Conservation (phyloP, 2,329 filamentous ascomycete genomes). For the Calonectria fujianensis region DNA sequence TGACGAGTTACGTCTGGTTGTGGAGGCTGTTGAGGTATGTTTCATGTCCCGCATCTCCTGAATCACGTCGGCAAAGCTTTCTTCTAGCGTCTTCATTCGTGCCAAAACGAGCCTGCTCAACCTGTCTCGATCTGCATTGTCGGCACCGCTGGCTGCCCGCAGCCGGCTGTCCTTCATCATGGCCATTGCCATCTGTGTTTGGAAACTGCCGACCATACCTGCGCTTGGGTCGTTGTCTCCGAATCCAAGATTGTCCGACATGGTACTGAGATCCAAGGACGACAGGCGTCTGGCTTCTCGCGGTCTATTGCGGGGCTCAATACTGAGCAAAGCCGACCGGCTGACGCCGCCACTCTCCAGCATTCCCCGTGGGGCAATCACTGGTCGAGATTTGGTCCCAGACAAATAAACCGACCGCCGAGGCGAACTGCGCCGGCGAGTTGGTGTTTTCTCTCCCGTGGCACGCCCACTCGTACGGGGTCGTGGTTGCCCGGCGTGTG, state of each 20-base stretch:
- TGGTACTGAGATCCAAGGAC: conserved; percentile 82
- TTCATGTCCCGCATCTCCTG: conserved; percentile 83
- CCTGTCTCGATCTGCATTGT: conserved; percentile 74
- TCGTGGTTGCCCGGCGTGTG: conserved; percentile 56
- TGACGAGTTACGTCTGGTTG: conserved; percentile 72
- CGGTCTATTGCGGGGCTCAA: conserved; percentile 67
- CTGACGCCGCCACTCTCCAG: conserved; percentile 61
- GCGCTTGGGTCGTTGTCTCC: conserved; percentile 77
- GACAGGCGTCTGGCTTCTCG: conserved; percentile 68
- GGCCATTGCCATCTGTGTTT: conserved; percentile 86
- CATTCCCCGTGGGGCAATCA: conserved; percentile 66
- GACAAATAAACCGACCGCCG: conserved; percentile 65
- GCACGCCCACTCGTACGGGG: conserved; percentile 62
- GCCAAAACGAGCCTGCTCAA: conserved; percentile 89
- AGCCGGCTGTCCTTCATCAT: conserved; percentile 75
- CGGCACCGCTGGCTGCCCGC: conserved; percentile 63
- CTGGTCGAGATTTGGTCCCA: conserved; percentile 74
- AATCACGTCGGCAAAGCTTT: conserved; percentile 91
- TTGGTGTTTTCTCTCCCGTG: conserved; percentile 61
- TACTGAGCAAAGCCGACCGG: conserved; percentile 69
- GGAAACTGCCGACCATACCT: conserved; percentile 84
- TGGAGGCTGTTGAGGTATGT: conserved; percentile 66
- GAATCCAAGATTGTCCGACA: conserved; percentile 79
- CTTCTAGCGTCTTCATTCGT: conserved; percentile 94
- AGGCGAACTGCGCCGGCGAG: conserved; percentile 67